A percentile compares a stretch with the other conserved stretches of the same genome.
Conservation (phyloP, 163 green algal genomes). For the Chlorella variabilis region DNA sequence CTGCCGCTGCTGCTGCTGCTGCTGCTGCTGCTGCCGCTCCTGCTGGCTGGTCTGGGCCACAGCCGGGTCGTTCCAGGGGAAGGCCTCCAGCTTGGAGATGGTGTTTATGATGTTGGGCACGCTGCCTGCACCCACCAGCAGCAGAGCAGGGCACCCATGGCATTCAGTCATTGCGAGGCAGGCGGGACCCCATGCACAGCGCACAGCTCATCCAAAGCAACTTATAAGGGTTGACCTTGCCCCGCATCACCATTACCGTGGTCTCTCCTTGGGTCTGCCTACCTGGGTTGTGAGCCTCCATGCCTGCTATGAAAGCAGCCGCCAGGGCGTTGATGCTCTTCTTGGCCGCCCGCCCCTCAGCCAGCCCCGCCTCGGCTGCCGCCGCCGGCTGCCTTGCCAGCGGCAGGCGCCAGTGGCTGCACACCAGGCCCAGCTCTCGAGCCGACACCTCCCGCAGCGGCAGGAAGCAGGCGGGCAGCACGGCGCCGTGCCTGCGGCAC, state of each 20-base stretch:
- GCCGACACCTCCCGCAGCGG: conserved; percentile 64
- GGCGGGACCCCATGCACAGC: no score
- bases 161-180: no score
- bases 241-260: no score
- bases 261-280: no score
- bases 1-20: not conserved
- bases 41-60: not conserved
- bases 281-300: conserved; percentile 52
- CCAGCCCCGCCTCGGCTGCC: not conserved
- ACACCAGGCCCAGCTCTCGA: conserved; percentile 60
- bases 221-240: no score
- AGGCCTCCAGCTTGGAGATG: conserved; percentile 59
- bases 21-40: conserved; percentile 6
- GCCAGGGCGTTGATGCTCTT: conserved; percentile 68
- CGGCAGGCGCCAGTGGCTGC: conserved; percentile 32
- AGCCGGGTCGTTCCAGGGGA: conserved; percentile 58
- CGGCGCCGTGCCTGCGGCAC: conserved; percentile 40
- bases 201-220: no score
- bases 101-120: conserved; percentile 69
- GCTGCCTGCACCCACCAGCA: conserved; percentile 40
- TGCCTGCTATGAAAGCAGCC: conserved; percentile 55
- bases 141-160: not conserved
- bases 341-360: not conserved
- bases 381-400: not conserved
- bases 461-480: conserved; percentile 56